Conservation (phyloP, 2,329 filamentous ascomycete species). For the Sordariomycetes sp. region DNA sequence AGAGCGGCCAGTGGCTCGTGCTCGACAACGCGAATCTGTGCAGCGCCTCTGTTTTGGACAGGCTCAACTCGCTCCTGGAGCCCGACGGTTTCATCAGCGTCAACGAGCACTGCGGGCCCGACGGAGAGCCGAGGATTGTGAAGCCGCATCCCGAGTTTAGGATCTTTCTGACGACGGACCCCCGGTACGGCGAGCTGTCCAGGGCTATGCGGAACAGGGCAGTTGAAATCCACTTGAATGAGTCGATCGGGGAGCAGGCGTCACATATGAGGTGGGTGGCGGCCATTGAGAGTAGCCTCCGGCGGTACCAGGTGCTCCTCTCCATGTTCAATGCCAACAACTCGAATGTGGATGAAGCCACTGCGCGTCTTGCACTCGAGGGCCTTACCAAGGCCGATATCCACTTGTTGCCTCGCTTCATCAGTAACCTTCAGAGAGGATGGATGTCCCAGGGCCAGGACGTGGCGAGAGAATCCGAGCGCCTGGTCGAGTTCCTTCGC, state of each 20-base stretch:
- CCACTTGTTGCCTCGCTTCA: slow-evolving; percentile 7
- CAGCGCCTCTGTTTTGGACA: slow-evolving; percentile 84
- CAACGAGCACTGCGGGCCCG: slow-evolving; percentile 78
- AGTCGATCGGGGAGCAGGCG: slow-evolving; percentile 18
- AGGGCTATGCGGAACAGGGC: slow-evolving; percentile 94
- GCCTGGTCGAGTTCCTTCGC: slow-evolving; percentile 2
- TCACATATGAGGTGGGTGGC: slow-evolving; percentile 24
- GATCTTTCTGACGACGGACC: slow-evolving; percentile 88
- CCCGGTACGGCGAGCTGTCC: slow-evolving; percentile 83
- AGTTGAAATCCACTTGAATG: slow-evolving; percentile 70
- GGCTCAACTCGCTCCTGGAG: slow-evolving; percentile 88
- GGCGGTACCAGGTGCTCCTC: slow-evolving; percentile 25
- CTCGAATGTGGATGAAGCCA: background rate
- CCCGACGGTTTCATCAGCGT: slow-evolving; percentile 78
- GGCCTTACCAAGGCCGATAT: slow-evolving; percentile 7
- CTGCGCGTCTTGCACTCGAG: slow-evolving; percentile 5
- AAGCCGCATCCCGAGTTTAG: slow-evolving; percentile 76
- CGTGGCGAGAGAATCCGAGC: background rate
- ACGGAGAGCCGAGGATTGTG: slow-evolving; percentile 70
- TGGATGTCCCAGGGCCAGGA: background rate
- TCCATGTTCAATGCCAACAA: background rate
- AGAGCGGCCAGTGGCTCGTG: slow-evolving; percentile 82
- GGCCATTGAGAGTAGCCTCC: slow-evolving; percentile 33
- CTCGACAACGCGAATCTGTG: slow-evolving; percentile 97
- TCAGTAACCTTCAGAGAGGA: background rate